Evolutionary conservation across 2,329 filamentous ascomycete species (phyloP), one percentile per base, ranked within the genome.

Genomic region (Keithomyces neogunnii): DNA sequence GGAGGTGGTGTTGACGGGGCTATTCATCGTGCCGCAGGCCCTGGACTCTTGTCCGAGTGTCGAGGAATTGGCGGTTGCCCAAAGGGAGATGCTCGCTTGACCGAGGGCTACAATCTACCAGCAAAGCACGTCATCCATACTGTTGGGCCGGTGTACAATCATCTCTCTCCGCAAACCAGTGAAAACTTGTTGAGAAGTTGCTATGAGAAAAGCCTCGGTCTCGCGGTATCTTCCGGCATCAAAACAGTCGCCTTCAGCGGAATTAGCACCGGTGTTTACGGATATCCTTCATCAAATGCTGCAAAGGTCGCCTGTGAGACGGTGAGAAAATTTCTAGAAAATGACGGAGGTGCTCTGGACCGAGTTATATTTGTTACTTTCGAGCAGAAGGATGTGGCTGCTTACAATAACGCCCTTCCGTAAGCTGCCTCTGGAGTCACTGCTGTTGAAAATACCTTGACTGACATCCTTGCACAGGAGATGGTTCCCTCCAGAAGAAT

Each of bases 1-100:
- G 93, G 93, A 49, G 89, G 90, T n/a, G 93, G 93, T 36, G 90
- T 97, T 13, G 86, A 91, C 62, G 87, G 86, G 40, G 87, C 90
- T 31, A 96, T 97, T 60, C 93, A 97, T 66, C 69, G 77, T 32
- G 89, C 86, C 40, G 92, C 93, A 1, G 93, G 93, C 0, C 78
- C 71, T 0, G 67, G 68, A 0, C 79, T 97, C 1, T 57, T 84
- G 26, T 62, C 73, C 7, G 92, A 93, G 71, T 96, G 92, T 68
- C 68, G 71, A n/a, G 76, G 66, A 0, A 75, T 96, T 2, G 64
- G 75, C 46, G 88, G 89, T 48, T 96, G 91, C 66, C 66, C 59
- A 2, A 92, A 88, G 0, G 92, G 93, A 48, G 74, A 79, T 30
- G 88, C 90, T 30, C 92, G 92, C 66, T 89, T 96, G 62, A 96